These are phyloP conservation scores for Pezicula radicicola DNA, from an alignment of 2,329 filamentous ascomycete species.

Conservation along the genomic window DNA sequence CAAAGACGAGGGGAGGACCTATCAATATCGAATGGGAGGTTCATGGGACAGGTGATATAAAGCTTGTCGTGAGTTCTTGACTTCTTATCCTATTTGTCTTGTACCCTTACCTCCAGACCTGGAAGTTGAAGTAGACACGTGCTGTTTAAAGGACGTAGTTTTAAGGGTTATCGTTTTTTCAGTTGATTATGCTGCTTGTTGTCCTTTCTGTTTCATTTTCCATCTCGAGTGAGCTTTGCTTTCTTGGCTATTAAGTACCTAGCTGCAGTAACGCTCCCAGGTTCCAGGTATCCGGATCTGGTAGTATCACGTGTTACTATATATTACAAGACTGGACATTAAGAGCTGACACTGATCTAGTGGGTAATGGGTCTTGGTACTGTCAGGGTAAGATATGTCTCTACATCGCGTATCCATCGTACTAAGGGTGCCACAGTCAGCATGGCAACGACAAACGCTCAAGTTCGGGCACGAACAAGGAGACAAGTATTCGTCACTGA, in stretches of 20 bases:
- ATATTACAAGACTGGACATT: slow-evolving; percentile 9
- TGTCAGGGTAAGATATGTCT: slow-evolving; percentile 35
- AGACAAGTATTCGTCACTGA: slow-evolving; percentile 67
- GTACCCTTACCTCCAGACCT: no score
- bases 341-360: slow-evolving; percentile 37
- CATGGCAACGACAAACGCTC: slow-evolving; percentile 81
- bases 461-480: slow-evolving; percentile 73
- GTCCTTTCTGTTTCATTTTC: background rate
- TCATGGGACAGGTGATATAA: slow-evolving; percentile 70
- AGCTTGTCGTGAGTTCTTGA: slow-evolving; percentile 63
- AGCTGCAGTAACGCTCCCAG: background rate
- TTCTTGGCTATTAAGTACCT: no score
- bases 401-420: background rate
- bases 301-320: background rate
- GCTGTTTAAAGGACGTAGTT: no score
- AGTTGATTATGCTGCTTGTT: background rate
- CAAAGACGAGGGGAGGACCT: slow-evolving; percentile 69
- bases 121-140: no score
- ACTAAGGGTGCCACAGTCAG: slow-evolving; percentile 34
- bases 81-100: background rate
- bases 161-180: no score
- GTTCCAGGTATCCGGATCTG: background rate
- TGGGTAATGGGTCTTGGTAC: slow-evolving; percentile 80
- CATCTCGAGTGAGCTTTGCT: no score
- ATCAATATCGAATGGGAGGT: slow-evolving; percentile 76